A percentile compares a stretch with the other conserved stretches of the same genome.
These are phyloP conservation scores for Abrus precatorius DNA, from an alignment of 306 rosid genomes.

Conservation along the genomic window DNA sequence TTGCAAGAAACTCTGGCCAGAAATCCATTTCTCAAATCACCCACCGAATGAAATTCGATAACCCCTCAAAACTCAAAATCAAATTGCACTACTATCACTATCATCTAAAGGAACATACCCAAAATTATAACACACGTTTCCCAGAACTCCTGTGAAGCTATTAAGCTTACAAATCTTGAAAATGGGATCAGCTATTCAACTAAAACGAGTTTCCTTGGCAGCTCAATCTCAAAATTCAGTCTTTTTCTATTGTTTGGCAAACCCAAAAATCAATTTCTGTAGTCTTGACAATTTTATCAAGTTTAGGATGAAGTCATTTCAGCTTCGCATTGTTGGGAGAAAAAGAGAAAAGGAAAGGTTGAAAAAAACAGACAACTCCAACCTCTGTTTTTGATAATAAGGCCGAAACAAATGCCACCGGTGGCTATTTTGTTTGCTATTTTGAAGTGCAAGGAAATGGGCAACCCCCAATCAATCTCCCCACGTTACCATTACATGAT, in stretches of 20 bases:
- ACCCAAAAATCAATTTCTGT: neutral
- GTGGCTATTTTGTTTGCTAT: conserved; percentile 51
- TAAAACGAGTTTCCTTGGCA: neutral
- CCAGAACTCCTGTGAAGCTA: neutral
- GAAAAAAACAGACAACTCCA: neutral
- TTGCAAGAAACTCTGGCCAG: conserved; percentile 85
- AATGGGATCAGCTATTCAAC: neutral
- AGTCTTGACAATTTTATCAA: neutral
- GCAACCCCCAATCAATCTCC: conserved; percentile 26
- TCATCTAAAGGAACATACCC: neutral
- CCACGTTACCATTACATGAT: conserved; percentile 47
- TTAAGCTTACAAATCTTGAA: neutral
- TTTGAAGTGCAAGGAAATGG: conserved; percentile 37
- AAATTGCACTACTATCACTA: neutral
- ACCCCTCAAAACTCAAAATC: conserved; percentile 12
- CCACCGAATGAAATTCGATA: conserved; percentile 3
- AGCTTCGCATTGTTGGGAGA: neutral
- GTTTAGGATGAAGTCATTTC: neutral
- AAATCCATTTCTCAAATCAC: conserved; percentile 67
- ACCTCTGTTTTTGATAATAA: neutral
- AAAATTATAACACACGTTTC: no score
- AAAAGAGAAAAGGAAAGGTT: conserved; percentile 14
- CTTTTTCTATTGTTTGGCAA: conserved; percentile 7
- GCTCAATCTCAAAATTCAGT: neutral
- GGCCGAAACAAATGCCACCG: conserved; percentile 56